A percentile compares a stretch with the other conserved stretches of the same genome.
Evolutionary conservation across 192 early-diverging fungal species (phyloP).

Genomic region (Gryganskiella cystojenkinii): DNA sequence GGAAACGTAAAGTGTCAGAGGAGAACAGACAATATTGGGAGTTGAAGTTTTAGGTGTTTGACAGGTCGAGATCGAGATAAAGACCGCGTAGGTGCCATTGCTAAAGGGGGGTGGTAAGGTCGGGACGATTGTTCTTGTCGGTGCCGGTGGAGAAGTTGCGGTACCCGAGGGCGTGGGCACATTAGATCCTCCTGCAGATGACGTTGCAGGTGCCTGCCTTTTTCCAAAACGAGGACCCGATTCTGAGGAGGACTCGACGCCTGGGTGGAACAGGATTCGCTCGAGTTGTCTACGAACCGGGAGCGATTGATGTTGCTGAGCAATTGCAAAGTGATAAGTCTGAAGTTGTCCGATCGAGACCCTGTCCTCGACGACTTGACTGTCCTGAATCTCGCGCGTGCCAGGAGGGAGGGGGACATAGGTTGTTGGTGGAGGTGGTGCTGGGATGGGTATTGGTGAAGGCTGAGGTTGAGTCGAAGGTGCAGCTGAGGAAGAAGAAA

Average conservation of each 20-base stretch:
- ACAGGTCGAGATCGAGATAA: slow-evolving; percentile 49
- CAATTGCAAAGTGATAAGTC: slow-evolving; percentile 46
- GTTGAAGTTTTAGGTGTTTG: slow-evolving; percentile 25
- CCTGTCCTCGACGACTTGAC: slow-evolving; percentile 35
- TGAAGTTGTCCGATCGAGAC: slow-evolving; percentile 38
- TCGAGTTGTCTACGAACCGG: slow-evolving; percentile 40
- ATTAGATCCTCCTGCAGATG: not conserved
- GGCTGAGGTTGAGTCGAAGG: not conserved
- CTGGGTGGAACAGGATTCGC: slow-evolving; percentile 35
- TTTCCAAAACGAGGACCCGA: not conserved
- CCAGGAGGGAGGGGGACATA: slow-evolving; percentile 17
- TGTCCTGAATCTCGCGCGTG: slow-evolving; percentile 39
- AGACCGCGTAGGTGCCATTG: slow-evolving; percentile 42
- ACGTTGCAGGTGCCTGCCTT: not conserved
- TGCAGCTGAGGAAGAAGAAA: not conserved
- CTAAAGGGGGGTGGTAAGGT: slow-evolving; percentile 21
- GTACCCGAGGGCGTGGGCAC: not conserved
- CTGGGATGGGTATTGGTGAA: not conserved
- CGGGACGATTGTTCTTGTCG: slow-evolving; percentile 33
- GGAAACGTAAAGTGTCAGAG: slow-evolving; percentile 28
- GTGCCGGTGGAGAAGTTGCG: slow-evolving; percentile 3
- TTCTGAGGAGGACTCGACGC: not conserved
- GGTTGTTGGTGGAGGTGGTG: slow-evolving; percentile 18
- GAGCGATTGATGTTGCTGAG: slow-evolving; percentile 14
- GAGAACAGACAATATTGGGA: slow-evolving; percentile 5